Evolutionary conservation across 2,329 filamentous ascomycete genomes (phyloP), one percentile per base, ranked within the genome.

Genomic region (Phialemoniopsis sp.): DNA sequence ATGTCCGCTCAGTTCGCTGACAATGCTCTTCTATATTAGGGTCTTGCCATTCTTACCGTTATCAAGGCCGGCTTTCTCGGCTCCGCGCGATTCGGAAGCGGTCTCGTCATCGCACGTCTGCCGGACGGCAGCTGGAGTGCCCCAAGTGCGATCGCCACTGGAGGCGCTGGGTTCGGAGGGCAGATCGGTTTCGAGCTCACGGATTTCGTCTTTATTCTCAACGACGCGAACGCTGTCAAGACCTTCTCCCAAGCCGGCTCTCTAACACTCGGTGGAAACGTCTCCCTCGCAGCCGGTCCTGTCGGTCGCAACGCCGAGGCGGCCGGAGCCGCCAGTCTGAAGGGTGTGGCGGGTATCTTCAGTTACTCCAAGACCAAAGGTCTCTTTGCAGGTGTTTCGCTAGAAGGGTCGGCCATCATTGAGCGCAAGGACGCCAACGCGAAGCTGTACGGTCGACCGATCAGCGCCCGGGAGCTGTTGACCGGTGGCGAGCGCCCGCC

Each of bases 301-400:
- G 79, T 98, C 18, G 93, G 93, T 39, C 80, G 93, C 54, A 97
- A 96, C 63, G 93, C 91, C 34, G 93, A 98, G 64, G 93, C 93
- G 12, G 91, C 93, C 29, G 93, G 93, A 47, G 91, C 90, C 13
- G 93, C 93, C 8, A 95, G 88, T 51, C 73, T 95, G 47, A 91
- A 82, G 69, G 83, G 89, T 46, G 85, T 97, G 8, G 87, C 90
- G 0, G 93, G 88, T 38, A 84, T 98, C 36, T 98, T 98, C 71
- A 88, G 87, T 55, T 98, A 98, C 73, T 93, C 86, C 60, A 97
- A 96, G 68, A 98, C 93, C 12, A 97, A 96, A 70, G 93, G 93
- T 15, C 70, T 98, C 26, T 98, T 98, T 53, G 93, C 93, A 5
- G 93, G 93, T 57, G 90, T 98, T 35, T 94, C 87, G 51, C 70